Evolutionary conservation across 1,284 basidiomycete genomes (phyloP).

Genomic region (Sporisorium sorghi): DNA sequence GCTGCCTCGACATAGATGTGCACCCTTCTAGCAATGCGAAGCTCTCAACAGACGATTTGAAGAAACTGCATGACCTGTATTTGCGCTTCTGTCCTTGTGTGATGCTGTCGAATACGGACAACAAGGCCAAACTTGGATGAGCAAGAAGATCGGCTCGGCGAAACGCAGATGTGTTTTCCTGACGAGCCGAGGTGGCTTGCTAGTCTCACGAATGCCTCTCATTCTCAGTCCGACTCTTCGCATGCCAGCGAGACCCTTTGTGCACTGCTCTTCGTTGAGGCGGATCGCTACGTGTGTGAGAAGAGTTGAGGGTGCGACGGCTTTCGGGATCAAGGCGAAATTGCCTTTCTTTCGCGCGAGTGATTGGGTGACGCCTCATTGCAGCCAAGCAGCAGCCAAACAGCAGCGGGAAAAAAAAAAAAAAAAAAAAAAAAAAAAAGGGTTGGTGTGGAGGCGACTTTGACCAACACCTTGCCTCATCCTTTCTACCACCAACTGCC

Average conservation of each 20-base stretch:
- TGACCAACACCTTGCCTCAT: conserved; percentile 1
- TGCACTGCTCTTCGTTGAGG: background rate
- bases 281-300: background rate
- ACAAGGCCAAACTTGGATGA: background rate
- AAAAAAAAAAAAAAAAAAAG: too few species aligned
- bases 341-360: conserved; percentile 18
- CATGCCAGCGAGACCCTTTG: background rate
- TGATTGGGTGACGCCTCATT: conserved; percentile 18
- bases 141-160: background rate
- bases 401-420: too few species aligned
- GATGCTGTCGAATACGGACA: background rate
- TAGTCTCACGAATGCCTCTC: background rate
- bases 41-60: background rate
- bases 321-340: background rate
- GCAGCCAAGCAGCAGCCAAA: conserved; percentile 11
- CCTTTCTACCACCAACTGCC: conserved; percentile 6
- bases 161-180: too few species aligned
- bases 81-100: too few species aligned
- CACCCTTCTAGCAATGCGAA: background rate
- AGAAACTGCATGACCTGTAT: background rate
- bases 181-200: too few species aligned
- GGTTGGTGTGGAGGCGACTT: conserved; percentile 23
- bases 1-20: conserved; percentile 35
- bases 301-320: background rate
- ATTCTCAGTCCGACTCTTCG: background rate